phyloP scores from a whole-genome alignment of 2,329 filamentous ascomycete species.

The Colletotrichum incanum region DNA sequence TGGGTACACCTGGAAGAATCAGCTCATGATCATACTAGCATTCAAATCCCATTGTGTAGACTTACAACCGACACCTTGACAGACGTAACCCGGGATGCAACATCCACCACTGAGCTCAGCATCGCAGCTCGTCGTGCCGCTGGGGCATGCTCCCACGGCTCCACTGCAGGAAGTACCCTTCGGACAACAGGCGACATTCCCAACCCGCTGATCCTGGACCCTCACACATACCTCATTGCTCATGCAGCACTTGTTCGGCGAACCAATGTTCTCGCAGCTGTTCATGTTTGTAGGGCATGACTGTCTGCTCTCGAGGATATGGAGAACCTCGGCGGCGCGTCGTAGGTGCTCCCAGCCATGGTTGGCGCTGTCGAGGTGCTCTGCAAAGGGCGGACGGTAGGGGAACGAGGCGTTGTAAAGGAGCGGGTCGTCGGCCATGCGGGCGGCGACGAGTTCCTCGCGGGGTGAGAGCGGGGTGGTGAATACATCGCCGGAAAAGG shows the following conservation, averaged over 20 bases:
- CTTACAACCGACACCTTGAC: slow-evolving; percentile 80
- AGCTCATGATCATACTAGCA: slow-evolving; percentile 28
- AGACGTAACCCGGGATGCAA: slow-evolving; percentile 81
- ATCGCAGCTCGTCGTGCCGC: slow-evolving; percentile 76
- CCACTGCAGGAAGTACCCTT: slow-evolving; percentile 75
- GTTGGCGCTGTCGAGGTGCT: slow-evolving; percentile 57
- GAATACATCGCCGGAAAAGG: slow-evolving; percentile 55
- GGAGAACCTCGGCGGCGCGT: slow-evolving; percentile 63
- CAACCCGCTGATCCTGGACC: slow-evolving; percentile 74
- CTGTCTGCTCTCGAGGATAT: slow-evolving; percentile 68
- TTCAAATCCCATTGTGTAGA: slow-evolving; percentile 44
- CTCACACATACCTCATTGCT: slow-evolving; percentile 76
- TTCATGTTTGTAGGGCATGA: slow-evolving; percentile 79
- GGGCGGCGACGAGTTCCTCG: slow-evolving; percentile 51
- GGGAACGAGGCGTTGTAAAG: slow-evolving; percentile 44
- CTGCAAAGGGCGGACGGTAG: slow-evolving; percentile 67
- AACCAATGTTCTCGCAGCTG: slow-evolving; percentile 75
- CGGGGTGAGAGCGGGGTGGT: slow-evolving; percentile 45
- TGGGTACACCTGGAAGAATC: slow-evolving; percentile 53
- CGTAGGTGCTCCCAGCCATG: slow-evolving; percentile 53
- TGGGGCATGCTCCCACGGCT: slow-evolving; percentile 72
- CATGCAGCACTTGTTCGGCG: slow-evolving; percentile 81
- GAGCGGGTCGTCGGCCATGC: slow-evolving; percentile 47
- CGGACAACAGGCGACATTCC: slow-evolving; percentile 83
- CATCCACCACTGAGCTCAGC: slow-evolving; percentile 80